A percentile compares a stretch with the other conserved stretches of the same genome.
Conservation (phyloP, 768 basidiomycete species). For the Fibroporia radiculosa region DNA sequence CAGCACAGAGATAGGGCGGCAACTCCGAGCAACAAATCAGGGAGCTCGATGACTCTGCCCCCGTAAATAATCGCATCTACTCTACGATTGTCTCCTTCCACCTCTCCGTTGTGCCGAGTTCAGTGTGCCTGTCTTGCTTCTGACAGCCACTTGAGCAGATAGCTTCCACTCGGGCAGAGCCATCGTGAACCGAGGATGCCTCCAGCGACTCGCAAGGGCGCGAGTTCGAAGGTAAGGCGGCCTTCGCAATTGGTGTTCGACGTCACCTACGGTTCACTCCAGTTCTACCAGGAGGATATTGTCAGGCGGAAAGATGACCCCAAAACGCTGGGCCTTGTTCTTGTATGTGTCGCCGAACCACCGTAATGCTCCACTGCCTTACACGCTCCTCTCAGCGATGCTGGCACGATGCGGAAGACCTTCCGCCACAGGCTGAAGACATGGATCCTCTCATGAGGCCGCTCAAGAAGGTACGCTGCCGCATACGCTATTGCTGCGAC, state of each 20-base stretch:
- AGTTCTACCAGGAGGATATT: conserved; percentile 36
- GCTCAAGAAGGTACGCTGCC: conserved; percentile 33
- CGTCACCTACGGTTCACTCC: not conserved
- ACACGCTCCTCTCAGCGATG: conserved; percentile 47
- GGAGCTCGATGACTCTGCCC: not conserved
- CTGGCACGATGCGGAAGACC: conserved; percentile 83
- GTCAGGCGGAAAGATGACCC: conserved; percentile 29
- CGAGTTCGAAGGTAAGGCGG: conserved; percentile 2
- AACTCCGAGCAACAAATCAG: no score
- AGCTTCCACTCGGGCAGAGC: no score
- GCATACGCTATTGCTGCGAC: not conserved
- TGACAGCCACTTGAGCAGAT: no score
- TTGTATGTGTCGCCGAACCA: conserved; percentile 39
- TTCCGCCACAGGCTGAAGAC: conserved; percentile 34
- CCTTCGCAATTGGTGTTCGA: not conserved
- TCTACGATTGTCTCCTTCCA: no score
- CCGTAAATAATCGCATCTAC: no score
- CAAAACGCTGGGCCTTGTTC: conserved; percentile 48
- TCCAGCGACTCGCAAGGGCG: not conserved
- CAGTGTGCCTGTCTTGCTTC: no score
- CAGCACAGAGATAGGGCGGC: no score
- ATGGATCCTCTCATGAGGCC: conserved; percentile 71
- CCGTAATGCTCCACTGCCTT: not conserved
- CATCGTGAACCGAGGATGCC: not conserved
- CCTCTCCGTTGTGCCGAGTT: no score